Conservation (phyloP, 2,329 filamentous ascomycete genomes). For the Raffaelea deltoideospora region DNA sequence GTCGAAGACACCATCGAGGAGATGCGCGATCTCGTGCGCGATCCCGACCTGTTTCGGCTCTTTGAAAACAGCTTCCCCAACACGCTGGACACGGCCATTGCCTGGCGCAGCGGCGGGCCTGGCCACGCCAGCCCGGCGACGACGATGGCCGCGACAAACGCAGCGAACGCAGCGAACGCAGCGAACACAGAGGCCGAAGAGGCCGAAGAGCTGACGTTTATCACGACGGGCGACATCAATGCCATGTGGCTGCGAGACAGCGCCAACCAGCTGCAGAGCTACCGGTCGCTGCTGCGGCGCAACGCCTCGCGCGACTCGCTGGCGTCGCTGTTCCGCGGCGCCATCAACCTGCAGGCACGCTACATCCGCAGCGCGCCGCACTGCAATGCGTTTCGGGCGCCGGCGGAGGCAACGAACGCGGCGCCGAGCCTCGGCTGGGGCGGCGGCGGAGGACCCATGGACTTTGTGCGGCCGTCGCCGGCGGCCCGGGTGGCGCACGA, state of each 20-base stretch:
- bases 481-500: constrained; percentile 57
- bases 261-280: constrained; percentile 51
- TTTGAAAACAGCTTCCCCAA: constrained; percentile 79
- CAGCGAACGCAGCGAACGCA: too few relatives aligned
- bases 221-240: constrained; percentile 25
- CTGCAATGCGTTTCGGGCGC: constrained; percentile 74
- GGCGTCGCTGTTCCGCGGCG: constrained; percentile 46
- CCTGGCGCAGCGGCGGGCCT: constrained; percentile 54
- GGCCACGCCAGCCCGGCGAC: too few relatives aligned
- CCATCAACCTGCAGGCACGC: constrained; percentile 48
- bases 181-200: constrained; percentile 39
- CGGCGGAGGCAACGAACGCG: constrained; percentile 36
- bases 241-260: constrained; percentile 74
- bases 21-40: constrained; percentile 16
- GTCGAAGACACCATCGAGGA: constrained; percentile 52
- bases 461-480: constrained; percentile 22
- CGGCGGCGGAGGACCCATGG: constrained; percentile 6
- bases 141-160: too few relatives aligned
- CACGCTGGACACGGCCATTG: constrained; percentile 66
- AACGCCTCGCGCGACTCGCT: constrained; percentile 34
- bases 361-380: constrained; percentile 52
- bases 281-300: constrained; percentile 37
- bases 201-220: constrained; percentile 48
- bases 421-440: constrained; percentile 19
- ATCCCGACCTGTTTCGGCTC: constrained; percentile 52